phyloP scores from a whole-genome alignment of 2,329 filamentous ascomycete genomes.

The Fusarium buharicum region DNA sequence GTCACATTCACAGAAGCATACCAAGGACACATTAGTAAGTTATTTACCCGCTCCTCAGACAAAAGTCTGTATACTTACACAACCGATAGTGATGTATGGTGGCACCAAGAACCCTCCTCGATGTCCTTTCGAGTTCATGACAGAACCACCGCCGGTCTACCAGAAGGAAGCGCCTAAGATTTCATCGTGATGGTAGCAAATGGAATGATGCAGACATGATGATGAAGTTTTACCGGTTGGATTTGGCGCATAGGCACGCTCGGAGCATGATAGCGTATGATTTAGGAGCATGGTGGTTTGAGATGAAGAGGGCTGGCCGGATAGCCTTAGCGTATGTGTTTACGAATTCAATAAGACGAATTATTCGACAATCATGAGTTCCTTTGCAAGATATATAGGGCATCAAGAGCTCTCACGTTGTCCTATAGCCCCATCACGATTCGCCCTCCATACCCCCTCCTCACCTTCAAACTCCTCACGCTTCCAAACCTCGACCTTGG shows the following conservation, averaged over 20 bases:
- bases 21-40: conserved; percentile 51
- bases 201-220: neutral
- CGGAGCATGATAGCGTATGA: conserved; percentile 14
- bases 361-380: neutral
- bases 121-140: conserved; percentile 53
- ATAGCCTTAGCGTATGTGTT: conserved; percentile 17
- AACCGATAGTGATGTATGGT: conserved; percentile 50
- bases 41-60: neutral
- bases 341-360: conserved; percentile 3
- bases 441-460: conserved; percentile 87
- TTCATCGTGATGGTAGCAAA: neutral
- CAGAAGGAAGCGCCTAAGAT: conserved; percentile 38
- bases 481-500: conserved; percentile 94
- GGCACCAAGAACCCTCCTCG: conserved; percentile 47
- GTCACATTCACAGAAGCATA: conserved; percentile 54
- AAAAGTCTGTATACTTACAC: conserved; percentile 1
- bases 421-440: conserved; percentile 76
- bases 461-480: conserved; percentile 84
- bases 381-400: neutral
- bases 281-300: conserved; percentile 4
- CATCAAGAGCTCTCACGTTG: conserved; percentile 52
- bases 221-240: conserved; percentile 14
- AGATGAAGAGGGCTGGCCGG: conserved; percentile 5
- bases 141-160: conserved; percentile 53
- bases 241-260: conserved; percentile 8